These are phyloP conservation scores for Mycoemilia scoparia DNA, from an alignment of 192 early-diverging fungal species.

Conservation along the genomic window DNA sequence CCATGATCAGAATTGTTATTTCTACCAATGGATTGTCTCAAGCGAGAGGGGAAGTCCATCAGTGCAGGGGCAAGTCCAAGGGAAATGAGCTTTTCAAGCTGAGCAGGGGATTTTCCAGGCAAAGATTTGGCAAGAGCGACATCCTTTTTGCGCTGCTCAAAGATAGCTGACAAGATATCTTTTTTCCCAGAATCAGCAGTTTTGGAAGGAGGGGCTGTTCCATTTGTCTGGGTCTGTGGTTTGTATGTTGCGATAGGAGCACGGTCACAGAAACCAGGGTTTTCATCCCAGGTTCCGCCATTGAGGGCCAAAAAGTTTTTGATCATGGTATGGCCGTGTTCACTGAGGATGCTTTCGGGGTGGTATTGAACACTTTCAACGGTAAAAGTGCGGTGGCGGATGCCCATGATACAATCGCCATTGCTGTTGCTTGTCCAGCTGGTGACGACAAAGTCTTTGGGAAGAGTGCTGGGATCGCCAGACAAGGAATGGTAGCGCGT, in stretches of 20 bases:
- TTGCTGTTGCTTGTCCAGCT: slow-evolving; percentile 63
- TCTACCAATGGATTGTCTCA: slow-evolving; percentile 29
- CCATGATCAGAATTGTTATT: not conserved
- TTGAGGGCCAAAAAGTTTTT: slow-evolving; percentile 75
- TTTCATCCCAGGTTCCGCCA: slow-evolving; percentile 73
- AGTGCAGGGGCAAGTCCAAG: slow-evolving; percentile 49
- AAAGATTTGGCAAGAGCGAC: slow-evolving; percentile 43
- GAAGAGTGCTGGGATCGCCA: slow-evolving; percentile 64
- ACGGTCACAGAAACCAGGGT: slow-evolving; percentile 17
- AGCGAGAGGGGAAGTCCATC: slow-evolving; percentile 60
- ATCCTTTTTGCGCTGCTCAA: slow-evolving; percentile 62
- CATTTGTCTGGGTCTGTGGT: slow-evolving; percentile 2
- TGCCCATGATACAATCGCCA: slow-evolving; percentile 95
- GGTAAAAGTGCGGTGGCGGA: slow-evolving; percentile 72
- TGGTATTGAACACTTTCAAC: slow-evolving; percentile 98
- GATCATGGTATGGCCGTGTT: slow-evolving; percentile 75
- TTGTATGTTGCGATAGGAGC: slow-evolving; percentile 10
- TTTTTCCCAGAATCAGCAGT: slow-evolving; percentile 8
- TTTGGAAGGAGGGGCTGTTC: slow-evolving; percentile 6
- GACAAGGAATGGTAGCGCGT: slow-evolving; percentile 97
- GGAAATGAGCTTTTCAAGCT: slow-evolving; percentile 49
- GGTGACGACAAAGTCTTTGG: slow-evolving; percentile 68
- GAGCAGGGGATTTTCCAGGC: slow-evolving; percentile 52
- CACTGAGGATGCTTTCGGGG: slow-evolving; percentile 91
- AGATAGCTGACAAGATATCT: slow-evolving; percentile 67